Conservation (phyloP, 805 yeast genomes). For the Saccharomycopsis microspora region DNA sequence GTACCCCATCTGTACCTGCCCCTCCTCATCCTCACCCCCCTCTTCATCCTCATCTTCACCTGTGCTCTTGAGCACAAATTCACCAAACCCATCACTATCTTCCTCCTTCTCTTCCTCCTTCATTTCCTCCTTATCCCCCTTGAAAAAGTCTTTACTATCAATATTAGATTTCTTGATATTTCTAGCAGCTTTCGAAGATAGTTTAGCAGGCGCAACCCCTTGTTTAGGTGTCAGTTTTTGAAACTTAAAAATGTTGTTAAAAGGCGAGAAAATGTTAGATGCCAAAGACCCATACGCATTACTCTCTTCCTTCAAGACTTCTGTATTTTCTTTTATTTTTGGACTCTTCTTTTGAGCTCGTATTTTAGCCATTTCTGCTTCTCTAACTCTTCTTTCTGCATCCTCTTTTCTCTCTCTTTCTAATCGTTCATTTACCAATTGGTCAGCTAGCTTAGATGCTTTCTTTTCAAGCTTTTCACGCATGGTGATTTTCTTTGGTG, state of each 20-base stretch:
- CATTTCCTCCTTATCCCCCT: not conserved
- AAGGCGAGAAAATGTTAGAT: conserved; percentile 9
- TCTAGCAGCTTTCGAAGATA: conserved; percentile 5
- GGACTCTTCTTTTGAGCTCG: not conserved
- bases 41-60: not conserved
- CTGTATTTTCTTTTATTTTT: not conserved
- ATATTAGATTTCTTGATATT: conserved; percentile 9
- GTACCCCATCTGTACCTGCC: not conserved
- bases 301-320: not conserved
- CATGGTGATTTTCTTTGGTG: not conserved
- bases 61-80: not conserved
- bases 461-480: conserved; percentile 8
- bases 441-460: conserved; percentile 10
- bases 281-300: too few relatives aligned
- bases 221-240: not conserved
- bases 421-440: conserved; percentile 5
- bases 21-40: not conserved
- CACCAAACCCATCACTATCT: not conserved
- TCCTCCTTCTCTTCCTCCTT: not conserved
- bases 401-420: conserved; percentile 4
- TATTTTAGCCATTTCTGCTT: not conserved
- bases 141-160: conserved; percentile 7
- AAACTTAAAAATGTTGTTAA: conserved; percentile 6
- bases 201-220: not conserved
- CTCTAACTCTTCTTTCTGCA: not conserved